phyloP scores from a whole-genome alignment of 768 basidiomycete species.

The Candolleomyces efflorescens region DNA sequence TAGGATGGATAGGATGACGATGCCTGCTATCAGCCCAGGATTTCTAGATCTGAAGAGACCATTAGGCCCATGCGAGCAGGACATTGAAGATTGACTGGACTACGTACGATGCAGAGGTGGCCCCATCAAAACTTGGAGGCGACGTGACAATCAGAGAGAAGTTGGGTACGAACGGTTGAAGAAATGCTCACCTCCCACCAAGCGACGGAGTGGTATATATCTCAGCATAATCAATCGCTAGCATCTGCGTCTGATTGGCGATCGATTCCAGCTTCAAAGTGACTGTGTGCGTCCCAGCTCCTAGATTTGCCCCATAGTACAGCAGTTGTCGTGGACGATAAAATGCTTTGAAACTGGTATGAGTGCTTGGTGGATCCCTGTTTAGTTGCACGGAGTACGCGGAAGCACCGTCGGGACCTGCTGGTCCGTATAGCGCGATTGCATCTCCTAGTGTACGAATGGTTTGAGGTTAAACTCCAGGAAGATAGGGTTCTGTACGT shows the following conservation, averaged over 20 bases:
- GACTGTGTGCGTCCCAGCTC: conserved; percentile 9
- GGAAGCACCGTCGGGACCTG: conserved; percentile 7
- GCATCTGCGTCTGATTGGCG: conserved; percentile 2
- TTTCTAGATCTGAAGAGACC: too few relatives aligned
- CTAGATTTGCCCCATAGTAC: conserved; percentile 13
- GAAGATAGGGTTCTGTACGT: neutral
- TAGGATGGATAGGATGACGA: conserved; percentile 10
- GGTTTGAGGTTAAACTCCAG: neutral
- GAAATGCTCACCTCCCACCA: conserved; percentile 12
- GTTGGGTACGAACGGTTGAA: neutral
- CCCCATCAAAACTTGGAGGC: neutral
- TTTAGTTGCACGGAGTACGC: conserved; percentile 11
- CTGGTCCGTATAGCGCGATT: conserved; percentile 16
- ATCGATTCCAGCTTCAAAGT: neutral
- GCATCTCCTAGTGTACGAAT: conserved; percentile 11
- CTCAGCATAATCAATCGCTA: conserved; percentile 23
- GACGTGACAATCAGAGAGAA: neutral
- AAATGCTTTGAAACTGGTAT: conserved; percentile 5
- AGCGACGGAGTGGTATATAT: conserved; percentile 16
- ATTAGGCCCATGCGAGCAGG: neutral
- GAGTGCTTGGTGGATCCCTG: neutral
- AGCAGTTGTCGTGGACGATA: conserved; percentile 11
- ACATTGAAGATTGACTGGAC: neutral
- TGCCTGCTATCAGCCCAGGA: conserved; percentile 12
- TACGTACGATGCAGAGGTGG: neutral